Conservation (phyloP, 73 alveolate species). For the Urostyla sp. region DNA sequence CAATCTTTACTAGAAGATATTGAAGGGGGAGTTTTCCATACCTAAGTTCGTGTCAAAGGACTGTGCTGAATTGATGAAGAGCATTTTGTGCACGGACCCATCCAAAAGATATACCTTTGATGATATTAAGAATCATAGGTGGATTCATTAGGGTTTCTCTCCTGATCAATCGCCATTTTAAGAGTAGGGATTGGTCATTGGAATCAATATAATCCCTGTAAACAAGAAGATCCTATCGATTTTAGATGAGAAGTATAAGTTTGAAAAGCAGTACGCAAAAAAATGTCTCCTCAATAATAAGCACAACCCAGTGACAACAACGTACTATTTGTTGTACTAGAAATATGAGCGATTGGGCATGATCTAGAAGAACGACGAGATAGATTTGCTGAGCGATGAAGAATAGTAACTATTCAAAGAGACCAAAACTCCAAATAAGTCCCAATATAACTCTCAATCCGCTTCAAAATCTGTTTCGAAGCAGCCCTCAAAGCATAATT, state of each 20-base stretch:
- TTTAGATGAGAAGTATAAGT: constrained; percentile 56
- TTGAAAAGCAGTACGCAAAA: constrained; percentile 63
- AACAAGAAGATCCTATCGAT: not conserved
- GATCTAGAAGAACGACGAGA: constrained; percentile 29
- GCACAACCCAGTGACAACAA: constrained; percentile 77
- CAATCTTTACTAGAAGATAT: constrained; percentile 85
- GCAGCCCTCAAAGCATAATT: no score
- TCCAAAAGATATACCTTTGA: constrained; percentile 83
- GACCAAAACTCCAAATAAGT: no score
- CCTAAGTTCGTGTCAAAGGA: constrained; percentile 88
- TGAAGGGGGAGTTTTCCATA: constrained; percentile 83
- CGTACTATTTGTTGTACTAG: constrained; percentile 70
- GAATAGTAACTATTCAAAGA: no score
- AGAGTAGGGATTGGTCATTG: constrained; percentile 37
- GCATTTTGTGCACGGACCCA: constrained; percentile 89
- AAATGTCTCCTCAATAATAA: constrained; percentile 67
- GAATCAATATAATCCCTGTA: constrained; percentile 42
- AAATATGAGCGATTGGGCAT: constrained; percentile 61
- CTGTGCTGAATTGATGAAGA: constrained; percentile 85
- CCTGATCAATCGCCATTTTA: not conserved
- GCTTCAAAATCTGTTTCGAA: no score
- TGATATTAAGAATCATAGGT: constrained; percentile 88
- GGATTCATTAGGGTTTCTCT: constrained; percentile 81
- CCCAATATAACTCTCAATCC: no score
- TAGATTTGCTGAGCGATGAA: constrained; percentile 23